Percentiles rank a stretch among this genome's conserved stretches.
phyloP scores from a whole-genome alignment of 1,139 yeast genomes.

The Zhuliangozyma blackwelliae region DNA sequence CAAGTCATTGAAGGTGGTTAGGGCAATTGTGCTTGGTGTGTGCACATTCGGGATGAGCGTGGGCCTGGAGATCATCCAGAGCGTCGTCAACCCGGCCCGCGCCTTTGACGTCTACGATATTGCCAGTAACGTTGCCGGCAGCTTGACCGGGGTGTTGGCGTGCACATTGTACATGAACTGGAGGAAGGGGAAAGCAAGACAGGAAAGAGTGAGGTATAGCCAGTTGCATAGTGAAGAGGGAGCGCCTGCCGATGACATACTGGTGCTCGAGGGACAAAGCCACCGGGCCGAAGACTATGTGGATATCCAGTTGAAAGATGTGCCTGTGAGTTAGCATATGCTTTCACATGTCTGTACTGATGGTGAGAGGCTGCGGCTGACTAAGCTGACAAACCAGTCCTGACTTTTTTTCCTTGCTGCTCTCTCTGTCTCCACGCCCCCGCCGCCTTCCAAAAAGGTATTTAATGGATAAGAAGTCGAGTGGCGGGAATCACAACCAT shows the following conservation, averaged over 20 bases:
- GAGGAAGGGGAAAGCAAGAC: conserved; percentile 6
- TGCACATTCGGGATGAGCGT: conserved; percentile 46
- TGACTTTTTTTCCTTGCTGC: no score
- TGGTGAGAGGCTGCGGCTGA: no score
- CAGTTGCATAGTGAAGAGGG: conserved; percentile 25
- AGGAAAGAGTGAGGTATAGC: conserved; percentile 5
- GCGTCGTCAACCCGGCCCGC: conserved; percentile 40
- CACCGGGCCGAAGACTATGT: conserved; percentile 37
- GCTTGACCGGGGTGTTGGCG: conserved; percentile 22
- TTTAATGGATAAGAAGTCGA: no score
- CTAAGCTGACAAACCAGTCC: no score
- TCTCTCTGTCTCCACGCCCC: no score
- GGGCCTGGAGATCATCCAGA: conserved; percentile 51
- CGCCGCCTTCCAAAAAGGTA: no score
- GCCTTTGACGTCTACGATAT: conserved; percentile 50
- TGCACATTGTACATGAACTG: conserved; percentile 12
- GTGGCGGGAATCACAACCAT: no score
- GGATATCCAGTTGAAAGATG: conserved; percentile 48
- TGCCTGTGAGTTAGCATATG: no score
- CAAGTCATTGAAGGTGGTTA: conserved; percentile 32
- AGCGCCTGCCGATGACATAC: conserved; percentile 31
- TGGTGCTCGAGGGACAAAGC: neutral
- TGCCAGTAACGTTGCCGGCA: conserved; percentile 36
- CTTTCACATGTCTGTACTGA: no score
- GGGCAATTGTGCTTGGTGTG: conserved; percentile 36